Conservation (phyloP, 1,284 basidiomycete species). For the Apiotrichum veenhuisii region DNA sequence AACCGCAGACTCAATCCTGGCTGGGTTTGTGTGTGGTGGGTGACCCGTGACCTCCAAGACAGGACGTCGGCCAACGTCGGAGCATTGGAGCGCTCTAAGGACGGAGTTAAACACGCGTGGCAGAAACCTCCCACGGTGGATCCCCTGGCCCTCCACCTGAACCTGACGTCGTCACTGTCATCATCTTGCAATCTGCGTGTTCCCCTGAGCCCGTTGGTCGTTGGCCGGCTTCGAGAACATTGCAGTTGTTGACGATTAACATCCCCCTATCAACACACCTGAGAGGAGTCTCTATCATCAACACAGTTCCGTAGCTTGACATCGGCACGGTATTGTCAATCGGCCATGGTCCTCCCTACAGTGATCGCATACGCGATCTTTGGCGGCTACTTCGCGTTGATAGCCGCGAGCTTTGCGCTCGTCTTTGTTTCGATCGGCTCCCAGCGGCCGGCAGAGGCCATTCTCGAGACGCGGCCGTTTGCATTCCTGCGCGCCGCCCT, state of each 20-base stretch:
- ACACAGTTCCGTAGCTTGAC: neutral
- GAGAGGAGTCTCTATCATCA: neutral
- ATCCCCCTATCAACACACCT: neutral
- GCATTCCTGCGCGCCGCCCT: conserved; percentile 38
- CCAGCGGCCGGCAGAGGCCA: conserved; percentile 11
- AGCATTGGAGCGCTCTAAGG: too few relatives aligned
- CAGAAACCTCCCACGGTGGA: too few relatives aligned
- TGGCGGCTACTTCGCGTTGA: conserved; percentile 55
- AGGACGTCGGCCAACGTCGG: too few relatives aligned
- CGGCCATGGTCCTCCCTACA: neutral
- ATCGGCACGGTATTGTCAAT: neutral
- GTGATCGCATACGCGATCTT: conserved; percentile 52
- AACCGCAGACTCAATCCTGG: too few relatives aligned
- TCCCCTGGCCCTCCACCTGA: too few relatives aligned
- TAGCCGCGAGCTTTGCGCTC: conserved; percentile 49
- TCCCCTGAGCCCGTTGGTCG: too few relatives aligned
- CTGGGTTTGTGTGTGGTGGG: too few relatives aligned
- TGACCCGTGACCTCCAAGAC: too few relatives aligned
- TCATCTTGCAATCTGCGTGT: too few relatives aligned
- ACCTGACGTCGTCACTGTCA: too few relatives aligned
- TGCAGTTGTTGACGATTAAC: neutral
- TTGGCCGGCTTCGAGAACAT: neutral
- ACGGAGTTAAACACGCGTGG: too few relatives aligned
- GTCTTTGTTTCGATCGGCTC: conserved; percentile 47
- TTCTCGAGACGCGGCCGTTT: conserved; percentile 35